Base-by-base conservation (phyloP, 2,329 filamentous ascomycete genomes). In the Rhinocladiella similis region DNA sequence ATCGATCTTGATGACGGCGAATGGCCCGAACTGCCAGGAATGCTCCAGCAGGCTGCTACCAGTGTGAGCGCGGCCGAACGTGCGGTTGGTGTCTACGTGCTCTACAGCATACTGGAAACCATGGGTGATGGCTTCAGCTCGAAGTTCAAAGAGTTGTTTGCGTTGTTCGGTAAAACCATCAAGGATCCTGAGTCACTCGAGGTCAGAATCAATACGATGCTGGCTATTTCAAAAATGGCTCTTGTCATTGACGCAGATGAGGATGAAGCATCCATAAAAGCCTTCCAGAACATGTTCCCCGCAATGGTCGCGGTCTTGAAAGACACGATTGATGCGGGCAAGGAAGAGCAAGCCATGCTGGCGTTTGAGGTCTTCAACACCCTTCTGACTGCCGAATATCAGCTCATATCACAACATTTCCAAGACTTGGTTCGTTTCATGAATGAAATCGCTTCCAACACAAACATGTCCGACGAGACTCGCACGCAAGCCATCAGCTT, bases 301-400 rank as follows among this genome's bases (percentile, higher is more conserved):
- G 77, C 84, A 67, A 94, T 97, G 88, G 93, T 97, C 57, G 83
- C 86, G 62, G 90, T 97, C 10, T 82, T 97, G 64, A 94, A 96
- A 81, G 83, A 87, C 61, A 85, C 89, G 22, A 89, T 97, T 56
- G 83, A 91, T 66, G 82, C 83, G 55, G 83, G 84, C 55, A 89
- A 97, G 66, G 92, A 97, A 66, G 92, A 96, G 70, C 88, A 89
- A 71, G 87, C 89, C 66, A 90, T 93, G 80, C 87, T 93, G 70
- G 85, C 91, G 22, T 99, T 97, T 67, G 94, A 97, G 72, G 91
- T 96, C 64, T 96, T 97, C 83, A 94, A 97, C 79, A 94, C 90
- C 49, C 87, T 97, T 67, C 83, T 99, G 52, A 89, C 89, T 62
- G 96, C 91, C 72, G 93, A 97, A 71, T 88, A 90, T 27, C 84